phyloP scores from a whole-genome alignment of 2,329 filamentous ascomycete species.

The Talaromyces sp. region DNA sequence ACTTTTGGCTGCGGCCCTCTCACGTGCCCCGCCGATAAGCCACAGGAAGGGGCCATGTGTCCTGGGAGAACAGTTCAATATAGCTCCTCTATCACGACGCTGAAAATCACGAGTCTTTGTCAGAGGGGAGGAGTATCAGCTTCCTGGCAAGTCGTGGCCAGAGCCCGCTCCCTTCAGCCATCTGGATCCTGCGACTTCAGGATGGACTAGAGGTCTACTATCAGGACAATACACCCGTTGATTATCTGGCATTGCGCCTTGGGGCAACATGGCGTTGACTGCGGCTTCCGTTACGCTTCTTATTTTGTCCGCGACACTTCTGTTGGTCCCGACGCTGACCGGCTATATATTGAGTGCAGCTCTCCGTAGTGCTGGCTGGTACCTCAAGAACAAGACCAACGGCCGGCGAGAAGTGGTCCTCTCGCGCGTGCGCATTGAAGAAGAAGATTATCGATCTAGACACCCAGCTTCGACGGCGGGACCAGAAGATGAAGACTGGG shows the following conservation, averaged over 20 bases:
- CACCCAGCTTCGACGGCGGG: slow-evolving; percentile 10
- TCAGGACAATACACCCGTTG: background rate
- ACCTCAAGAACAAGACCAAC: slow-evolving; percentile 57
- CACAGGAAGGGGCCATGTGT: slow-evolving; percentile 6
- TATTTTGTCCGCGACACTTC: slow-evolving; percentile 25
- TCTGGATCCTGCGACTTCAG: background rate
- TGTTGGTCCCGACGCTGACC: slow-evolving; percentile 29
- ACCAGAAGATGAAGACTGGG: slow-evolving; percentile 60
- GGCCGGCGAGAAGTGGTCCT: slow-evolving; percentile 54
- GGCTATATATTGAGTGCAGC: slow-evolving; percentile 26
- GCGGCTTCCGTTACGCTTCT: slow-evolving; percentile 26
- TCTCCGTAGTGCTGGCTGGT: slow-evolving; percentile 50
- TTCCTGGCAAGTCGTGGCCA: background rate
- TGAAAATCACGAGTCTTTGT: background rate
- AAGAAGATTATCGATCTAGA: slow-evolving; percentile 27
- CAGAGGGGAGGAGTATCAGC: slow-evolving; percentile 4
- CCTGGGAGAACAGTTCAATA: background rate
- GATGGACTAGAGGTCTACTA: slow-evolving; percentile 4
- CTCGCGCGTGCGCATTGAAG: slow-evolving; percentile 40
- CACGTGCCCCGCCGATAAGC: slow-evolving; percentile 11
- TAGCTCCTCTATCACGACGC: background rate
- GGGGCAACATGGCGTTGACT: slow-evolving; percentile 26
- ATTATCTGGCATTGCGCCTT: background rate
- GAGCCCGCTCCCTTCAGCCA: background rate
- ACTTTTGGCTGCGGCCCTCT: slow-evolving; percentile 3